These are phyloP conservation scores for Penicillium hordei DNA, from an alignment of 2,329 filamentous ascomycete genomes.

Conservation along the genomic window DNA sequence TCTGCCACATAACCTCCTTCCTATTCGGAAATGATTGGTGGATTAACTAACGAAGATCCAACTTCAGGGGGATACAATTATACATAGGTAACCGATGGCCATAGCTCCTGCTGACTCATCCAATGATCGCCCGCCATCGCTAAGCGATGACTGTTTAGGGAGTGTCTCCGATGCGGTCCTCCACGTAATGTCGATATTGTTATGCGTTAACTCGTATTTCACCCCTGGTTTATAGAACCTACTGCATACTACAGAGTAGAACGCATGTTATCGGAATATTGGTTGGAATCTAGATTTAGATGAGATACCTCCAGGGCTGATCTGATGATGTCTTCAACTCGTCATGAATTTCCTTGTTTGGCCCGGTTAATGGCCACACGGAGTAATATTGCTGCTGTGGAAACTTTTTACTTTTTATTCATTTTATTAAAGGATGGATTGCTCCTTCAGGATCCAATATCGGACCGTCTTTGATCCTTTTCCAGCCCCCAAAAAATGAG, in stretches of 20 bases:
- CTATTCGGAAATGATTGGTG: conserved; percentile 20
- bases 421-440: background rate
- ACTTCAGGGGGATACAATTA: conserved; percentile 9
- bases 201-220: conserved; percentile 4
- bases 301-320: background rate
- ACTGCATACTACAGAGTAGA: background rate
- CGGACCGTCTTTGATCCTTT: background rate
- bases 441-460: background rate
- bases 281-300: conserved; percentile 5
- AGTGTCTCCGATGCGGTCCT: conserved; percentile 17
- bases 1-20: conserved; percentile 24
- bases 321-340: background rate
- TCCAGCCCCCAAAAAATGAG: background rate
- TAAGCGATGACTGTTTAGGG: conserved; percentile 19
- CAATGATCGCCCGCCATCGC: conserved; percentile 11
- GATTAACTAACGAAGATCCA: conserved; percentile 13
- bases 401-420: background rate
- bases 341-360: background rate
- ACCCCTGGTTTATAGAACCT: background rate
- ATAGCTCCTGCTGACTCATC: conserved; percentile 25
- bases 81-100: conserved; percentile 26
- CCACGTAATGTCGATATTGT: conserved; percentile 4
- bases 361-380: background rate
- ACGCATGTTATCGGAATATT: background rate
- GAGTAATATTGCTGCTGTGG: background rate